Evolutionary conservation across 2,329 filamentous ascomycete genomes (phyloP).

Genomic region (Phaeomoniella chlamydospora): DNA sequence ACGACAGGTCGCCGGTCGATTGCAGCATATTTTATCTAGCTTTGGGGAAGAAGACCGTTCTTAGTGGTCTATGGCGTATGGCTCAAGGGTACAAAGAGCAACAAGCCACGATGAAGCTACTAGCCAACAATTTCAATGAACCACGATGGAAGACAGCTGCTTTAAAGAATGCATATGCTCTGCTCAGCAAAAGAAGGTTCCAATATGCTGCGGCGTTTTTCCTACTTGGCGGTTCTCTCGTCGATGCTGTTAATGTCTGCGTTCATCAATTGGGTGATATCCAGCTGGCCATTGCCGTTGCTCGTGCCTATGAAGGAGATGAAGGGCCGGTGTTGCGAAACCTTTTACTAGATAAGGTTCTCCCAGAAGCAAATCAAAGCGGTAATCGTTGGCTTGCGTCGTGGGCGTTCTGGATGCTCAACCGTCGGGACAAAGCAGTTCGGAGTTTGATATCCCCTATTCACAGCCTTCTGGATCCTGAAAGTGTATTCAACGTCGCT

Average conservation of each 20-base stretch:
- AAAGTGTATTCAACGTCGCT: slow-evolving; percentile 24
- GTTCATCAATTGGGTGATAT: slow-evolving; percentile 76
- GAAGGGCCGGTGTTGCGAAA: slow-evolving; percentile 56
- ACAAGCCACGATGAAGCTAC: slow-evolving; percentile 57
- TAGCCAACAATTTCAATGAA: slow-evolving; percentile 84
- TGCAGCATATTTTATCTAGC: slow-evolving; percentile 88
- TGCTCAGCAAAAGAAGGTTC: slow-evolving; percentile 82
- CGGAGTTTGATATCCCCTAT: slow-evolving; percentile 70
- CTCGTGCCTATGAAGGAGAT: slow-evolving; percentile 79
- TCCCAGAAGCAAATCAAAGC: slow-evolving; percentile 61
- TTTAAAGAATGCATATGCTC: slow-evolving; percentile 88
- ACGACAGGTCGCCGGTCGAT: slow-evolving; percentile 78
- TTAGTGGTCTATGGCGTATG: slow-evolving; percentile 90
- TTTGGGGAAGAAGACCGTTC: slow-evolving; percentile 74
- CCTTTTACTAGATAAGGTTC: slow-evolving; percentile 65
- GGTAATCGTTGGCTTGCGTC: slow-evolving; percentile 88
- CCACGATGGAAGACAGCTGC: slow-evolving; percentile 78
- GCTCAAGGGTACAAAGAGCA: slow-evolving; percentile 83
- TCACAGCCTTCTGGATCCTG: slow-evolving; percentile 41
- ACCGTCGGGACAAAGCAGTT: slow-evolving; percentile 68
- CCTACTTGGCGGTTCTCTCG: slow-evolving; percentile 69
- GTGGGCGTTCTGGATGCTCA: slow-evolving; percentile 91
- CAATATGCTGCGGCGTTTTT: slow-evolving; percentile 96
- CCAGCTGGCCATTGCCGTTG: slow-evolving; percentile 77
- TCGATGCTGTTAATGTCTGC: slow-evolving; percentile 76